Base-by-base conservation (phyloP, 2,329 filamentous ascomycete genomes). In the Fusarium sp. region DNA sequence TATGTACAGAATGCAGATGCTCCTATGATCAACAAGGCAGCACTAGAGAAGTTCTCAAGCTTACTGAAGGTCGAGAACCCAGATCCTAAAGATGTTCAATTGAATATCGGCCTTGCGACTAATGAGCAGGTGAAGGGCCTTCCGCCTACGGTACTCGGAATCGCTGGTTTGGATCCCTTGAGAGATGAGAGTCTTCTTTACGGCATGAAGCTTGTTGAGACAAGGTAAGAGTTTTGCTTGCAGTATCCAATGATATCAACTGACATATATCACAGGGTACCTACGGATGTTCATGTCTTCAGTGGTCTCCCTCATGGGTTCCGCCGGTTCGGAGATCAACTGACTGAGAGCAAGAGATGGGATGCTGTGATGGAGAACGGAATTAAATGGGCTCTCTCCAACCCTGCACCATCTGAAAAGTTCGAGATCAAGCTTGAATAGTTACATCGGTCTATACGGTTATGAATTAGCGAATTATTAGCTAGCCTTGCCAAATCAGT, bases 221-320 rank as follows among this genome's bases (percentile, higher is more conserved):
- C 81, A 37, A 81, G 82, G 78, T 84, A 62, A 71, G 79, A 65
- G 8, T 7, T 2, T 11, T 3, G 20, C 14, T 2, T 7, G 6
- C 8, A 22, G 22, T 22, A 10, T 3, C 2, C 8, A 9, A n/a
- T 10, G 8, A 7, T 5, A 22, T 9, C 2, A 20, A 7, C 55
- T 56, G 2, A 49, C 14, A 13, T 0, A 2, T 1, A 8, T 19
- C 26, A 4, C 1, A 84, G 82, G 1, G 82, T 87, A 1, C 80
- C 84, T 0, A 86, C 84, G 0, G 74, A 84, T 50, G 74, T 83
- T 0, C 76, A 80, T 52, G 63, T 88, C 1, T 87, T 86, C 67
- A 79, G 76, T 28, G 85, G 86, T 0, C 74, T 87, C 0, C 86
- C 86, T 1, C 86, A 88, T 73, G 82, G 82, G 0, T 86, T 86